Evolutionary conservation across 495 filamentous ascomycete genomes (phyloP), one percentile per base, ranked within the genome.

Genomic region (Penicillium herquei): DNA sequence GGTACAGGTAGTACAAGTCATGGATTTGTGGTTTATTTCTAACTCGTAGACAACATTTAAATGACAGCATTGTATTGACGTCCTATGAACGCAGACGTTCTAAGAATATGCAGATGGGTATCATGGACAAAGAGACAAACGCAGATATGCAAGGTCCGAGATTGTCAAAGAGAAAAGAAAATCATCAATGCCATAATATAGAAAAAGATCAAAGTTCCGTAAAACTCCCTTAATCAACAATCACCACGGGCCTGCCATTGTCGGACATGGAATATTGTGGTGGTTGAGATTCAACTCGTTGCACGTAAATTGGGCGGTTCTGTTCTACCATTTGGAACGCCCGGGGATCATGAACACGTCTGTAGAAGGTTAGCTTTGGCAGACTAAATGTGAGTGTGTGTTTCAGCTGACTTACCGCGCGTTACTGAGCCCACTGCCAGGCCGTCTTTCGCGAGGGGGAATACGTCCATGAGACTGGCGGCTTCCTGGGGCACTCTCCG

Each of bases 221-320:
- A 37, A 46, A 50, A 54, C 39, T 10, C 40, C 33, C 31, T 67
- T 56, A 76, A 63, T 76, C 73, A 39, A 73, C 67, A 55, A 73
- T 68, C 9, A 74, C 52, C 39, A 72, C 40, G 16, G 55, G 49
- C 50, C 66, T 58, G 46, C 21, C 21, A 26, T 63, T 64, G 18
- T 69, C 69, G 1, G 61, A 41, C 18, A 70, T 42, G 11, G 62
- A 14, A 51, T 67, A 56, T 16, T 52, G 59, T 3, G 60, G 55
- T 6, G 55, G 61, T 31, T 63, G 50, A 7, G 53, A 62, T 31
- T 71, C 65, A 21, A 63, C 57, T 34, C 57, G 47, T 49, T 65
- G 63, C 14, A 64, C 62, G 48, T 72, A 69, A 21, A 61, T 58
- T 39, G 68, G 61, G 39, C 62, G 67, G n/a, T 54, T 63, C 34